phyloP scores from a whole-genome alignment of 768 basidiomycete species.

The Boletus rubescentipes region DNA sequence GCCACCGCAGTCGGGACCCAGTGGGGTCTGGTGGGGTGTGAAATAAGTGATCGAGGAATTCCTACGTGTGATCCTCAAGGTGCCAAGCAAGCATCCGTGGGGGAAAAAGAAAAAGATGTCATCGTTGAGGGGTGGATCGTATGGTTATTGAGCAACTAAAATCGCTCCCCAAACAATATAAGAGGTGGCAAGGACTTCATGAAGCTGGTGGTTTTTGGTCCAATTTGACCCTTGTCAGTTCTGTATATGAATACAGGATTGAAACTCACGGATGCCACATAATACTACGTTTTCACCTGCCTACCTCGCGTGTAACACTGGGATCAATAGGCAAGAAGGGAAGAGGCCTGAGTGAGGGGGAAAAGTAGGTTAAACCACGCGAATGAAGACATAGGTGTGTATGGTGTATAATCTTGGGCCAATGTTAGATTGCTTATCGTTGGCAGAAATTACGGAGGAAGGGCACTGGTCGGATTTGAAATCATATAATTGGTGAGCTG shows the following conservation, averaged over 20 bases:
- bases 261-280: background rate
- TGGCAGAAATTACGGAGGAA: too few relatives aligned
- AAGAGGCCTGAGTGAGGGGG: background rate
- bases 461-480: too few relatives aligned
- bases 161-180: background rate
- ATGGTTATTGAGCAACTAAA: background rate
- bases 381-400: background rate
- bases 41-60: background rate
- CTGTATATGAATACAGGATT: background rate
- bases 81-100: background rate
- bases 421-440: too few relatives aligned
- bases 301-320: background rate
- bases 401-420: too few relatives aligned
- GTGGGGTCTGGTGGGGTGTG: background rate
- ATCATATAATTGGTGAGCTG: background rate
- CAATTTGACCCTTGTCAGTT: background rate
- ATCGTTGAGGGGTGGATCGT: background rate
- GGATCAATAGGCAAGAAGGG: background rate
- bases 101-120: background rate
- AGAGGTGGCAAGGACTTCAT: background rate
- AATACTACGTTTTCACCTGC: background rate
- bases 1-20: background rate
- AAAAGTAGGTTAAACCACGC: background rate
- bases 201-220: background rate
- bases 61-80: background rate